phyloP scores from a whole-genome alignment of 2,329 filamentous ascomycete species.

The Diatrype stigma region DNA sequence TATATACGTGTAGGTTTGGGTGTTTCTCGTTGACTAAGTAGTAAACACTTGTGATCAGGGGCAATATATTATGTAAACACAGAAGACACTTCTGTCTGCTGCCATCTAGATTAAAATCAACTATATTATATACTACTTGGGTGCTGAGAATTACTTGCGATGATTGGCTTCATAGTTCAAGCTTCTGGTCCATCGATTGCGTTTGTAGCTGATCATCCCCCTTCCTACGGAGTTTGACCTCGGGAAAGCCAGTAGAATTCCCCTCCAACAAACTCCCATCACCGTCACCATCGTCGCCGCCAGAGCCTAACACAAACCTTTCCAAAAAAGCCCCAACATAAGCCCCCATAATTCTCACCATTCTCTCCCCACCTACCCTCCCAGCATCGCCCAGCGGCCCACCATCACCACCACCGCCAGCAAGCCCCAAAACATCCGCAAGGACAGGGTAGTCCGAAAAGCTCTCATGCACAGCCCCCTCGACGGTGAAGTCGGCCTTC shows the following conservation, averaged over 20 bases:
- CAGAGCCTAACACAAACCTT: conserved; percentile 5
- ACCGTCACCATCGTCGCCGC: conserved; percentile 3
- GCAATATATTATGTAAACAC: too few relatives aligned
- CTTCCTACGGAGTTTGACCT: conserved; percentile 1
- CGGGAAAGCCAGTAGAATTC: conserved; percentile 2
- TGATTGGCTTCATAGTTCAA: too few relatives aligned
- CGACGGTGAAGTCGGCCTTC: conserved; percentile 11
- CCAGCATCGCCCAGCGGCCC: neutral
- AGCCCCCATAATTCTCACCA: conserved; percentile 5
- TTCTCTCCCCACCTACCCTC: neutral
- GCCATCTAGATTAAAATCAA: too few relatives aligned
- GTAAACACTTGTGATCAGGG: too few relatives aligned
- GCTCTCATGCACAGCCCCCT: conserved; percentile 18
- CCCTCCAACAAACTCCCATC: conserved; percentile 3
- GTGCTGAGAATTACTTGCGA: too few relatives aligned
- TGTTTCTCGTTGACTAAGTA: too few relatives aligned
- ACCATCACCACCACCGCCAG: conserved; percentile 1
- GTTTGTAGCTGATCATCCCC: neutral
- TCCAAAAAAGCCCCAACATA: conserved; percentile 5
- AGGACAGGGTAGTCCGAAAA: conserved; percentile 10
- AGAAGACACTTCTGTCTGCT: too few relatives aligned
- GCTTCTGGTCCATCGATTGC: too few relatives aligned
- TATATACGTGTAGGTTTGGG: too few relatives aligned
- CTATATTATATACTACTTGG: too few relatives aligned
- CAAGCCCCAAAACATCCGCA: conserved; percentile 6